Conservation (phyloP, 2,329 filamentous ascomycete species). For the Pezicula carpinea region DNA sequence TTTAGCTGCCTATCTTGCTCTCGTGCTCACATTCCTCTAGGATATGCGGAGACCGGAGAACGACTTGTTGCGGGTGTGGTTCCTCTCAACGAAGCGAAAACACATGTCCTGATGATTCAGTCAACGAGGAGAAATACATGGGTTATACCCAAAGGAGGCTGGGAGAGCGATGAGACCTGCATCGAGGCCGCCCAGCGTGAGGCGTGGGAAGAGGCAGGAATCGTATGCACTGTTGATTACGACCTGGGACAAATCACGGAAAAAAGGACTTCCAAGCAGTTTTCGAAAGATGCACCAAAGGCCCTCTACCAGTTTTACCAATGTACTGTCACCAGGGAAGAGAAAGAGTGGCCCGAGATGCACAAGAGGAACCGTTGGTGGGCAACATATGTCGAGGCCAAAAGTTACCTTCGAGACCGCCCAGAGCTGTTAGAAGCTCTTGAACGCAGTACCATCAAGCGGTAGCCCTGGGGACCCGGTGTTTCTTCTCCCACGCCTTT, state of each 20-base stretch:
- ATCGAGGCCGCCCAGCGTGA: slow-evolving; percentile 82
- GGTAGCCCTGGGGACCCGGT: slow-evolving; percentile 33
- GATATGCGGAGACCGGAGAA: slow-evolving; percentile 88
- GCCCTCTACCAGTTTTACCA: slow-evolving; percentile 79
- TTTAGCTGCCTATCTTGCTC: slow-evolving; percentile 9
- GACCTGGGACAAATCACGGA: slow-evolving; percentile 86
- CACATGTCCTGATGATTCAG: slow-evolving; percentile 87
- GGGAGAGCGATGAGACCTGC: slow-evolving; percentile 91
- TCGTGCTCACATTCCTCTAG: slow-evolving; percentile 44
- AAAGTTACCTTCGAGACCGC: slow-evolving; percentile 67
- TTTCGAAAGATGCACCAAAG: slow-evolving; percentile 56
- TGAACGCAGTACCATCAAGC: slow-evolving; percentile 53
- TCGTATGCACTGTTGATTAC: slow-evolving; percentile 76
- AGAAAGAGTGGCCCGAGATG: slow-evolving; percentile 86
- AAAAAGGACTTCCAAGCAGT: slow-evolving; percentile 72
- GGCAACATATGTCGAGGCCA: slow-evolving; percentile 83
- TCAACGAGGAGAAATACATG: slow-evolving; percentile 86
- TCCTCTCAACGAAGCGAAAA: slow-evolving; percentile 79
- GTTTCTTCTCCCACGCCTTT: slow-evolving; percentile 17
- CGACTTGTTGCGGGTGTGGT: slow-evolving; percentile 93
- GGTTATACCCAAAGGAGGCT: slow-evolving; percentile 97
- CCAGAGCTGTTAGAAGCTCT: slow-evolving; percentile 88
- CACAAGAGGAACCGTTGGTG: slow-evolving; percentile 87
- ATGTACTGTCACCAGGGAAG: slow-evolving; percentile 80
- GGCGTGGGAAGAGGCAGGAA: slow-evolving; percentile 97